Evolutionary conservation across 1,284 basidiomycete species (phyloP).

Genomic region (Melampsora occidentalis): DNA sequence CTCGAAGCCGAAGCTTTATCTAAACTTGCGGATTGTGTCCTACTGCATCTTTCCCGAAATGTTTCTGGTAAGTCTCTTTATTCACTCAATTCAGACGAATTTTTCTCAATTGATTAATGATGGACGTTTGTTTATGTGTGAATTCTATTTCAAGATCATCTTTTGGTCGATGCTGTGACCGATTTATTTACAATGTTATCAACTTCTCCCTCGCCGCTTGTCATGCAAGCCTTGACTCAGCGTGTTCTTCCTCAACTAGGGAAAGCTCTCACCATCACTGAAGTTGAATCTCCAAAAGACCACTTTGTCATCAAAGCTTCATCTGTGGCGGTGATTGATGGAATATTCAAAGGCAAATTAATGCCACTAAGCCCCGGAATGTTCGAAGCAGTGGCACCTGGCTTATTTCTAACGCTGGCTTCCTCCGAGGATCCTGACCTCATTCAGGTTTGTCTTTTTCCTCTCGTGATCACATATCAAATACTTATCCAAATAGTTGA

Average conservation of each 20-base stretch:
- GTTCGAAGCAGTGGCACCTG: constrained; percentile 69
- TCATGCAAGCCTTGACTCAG: not conserved
- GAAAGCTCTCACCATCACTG: not conserved
- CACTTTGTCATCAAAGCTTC: constrained; percentile 9
- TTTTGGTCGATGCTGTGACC: not conserved
- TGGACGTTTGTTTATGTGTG: not conserved
- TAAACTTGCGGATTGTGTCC: not conserved
- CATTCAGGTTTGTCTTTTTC: constrained; percentile 63
- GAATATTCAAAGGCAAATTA: not conserved
- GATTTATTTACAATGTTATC: constrained; percentile 7
- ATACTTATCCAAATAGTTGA: not conserved
- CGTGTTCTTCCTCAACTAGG: constrained; percentile 3
- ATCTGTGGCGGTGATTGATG: constrained; percentile 1
- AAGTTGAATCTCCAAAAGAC: not conserved
- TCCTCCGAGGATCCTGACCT: constrained; percentile 76
- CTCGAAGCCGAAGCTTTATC: not conserved
- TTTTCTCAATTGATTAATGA: no score
- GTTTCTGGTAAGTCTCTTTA: not conserved
- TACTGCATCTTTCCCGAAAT: not conserved
- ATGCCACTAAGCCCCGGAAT: constrained; percentile 71
- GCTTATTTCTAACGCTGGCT: constrained; percentile 67
- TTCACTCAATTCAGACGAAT: no score
- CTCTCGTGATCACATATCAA: not conserved
- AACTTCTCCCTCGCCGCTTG: not conserved
- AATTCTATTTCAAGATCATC: constrained; percentile 1